Conservation (phyloP, 2,329 filamentous ascomycete genomes). For the Ambrosiella beaveri region DNA sequence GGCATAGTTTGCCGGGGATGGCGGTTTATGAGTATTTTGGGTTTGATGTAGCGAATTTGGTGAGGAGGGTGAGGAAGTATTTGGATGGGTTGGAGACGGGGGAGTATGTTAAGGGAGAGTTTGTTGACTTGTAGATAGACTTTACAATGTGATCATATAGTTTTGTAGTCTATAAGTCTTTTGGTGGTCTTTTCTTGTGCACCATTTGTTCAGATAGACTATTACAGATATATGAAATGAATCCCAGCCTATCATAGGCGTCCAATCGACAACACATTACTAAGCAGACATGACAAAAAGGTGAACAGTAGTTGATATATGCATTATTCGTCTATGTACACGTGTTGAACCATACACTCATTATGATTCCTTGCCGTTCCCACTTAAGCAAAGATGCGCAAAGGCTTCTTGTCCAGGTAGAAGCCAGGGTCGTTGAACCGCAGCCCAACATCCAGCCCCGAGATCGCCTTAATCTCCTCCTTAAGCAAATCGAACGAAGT, state of each 20-base stretch:
- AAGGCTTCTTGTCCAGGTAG: slow-evolving; percentile 24
- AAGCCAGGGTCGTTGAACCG: slow-evolving; percentile 54
- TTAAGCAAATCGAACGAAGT: slow-evolving; percentile 47
- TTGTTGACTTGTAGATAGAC: slow-evolving; percentile 8
- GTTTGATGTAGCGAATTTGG: slow-evolving; percentile 24
- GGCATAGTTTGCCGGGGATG: slow-evolving; percentile 36
- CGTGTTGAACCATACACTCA: neutral
- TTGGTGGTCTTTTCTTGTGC: too few species aligned
- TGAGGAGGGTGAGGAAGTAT: neutral
- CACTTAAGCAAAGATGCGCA: slow-evolving; percentile 34
- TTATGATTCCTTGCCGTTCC: neutral
- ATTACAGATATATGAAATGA: neutral
- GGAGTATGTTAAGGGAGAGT: slow-evolving; percentile 8
- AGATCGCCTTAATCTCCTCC: slow-evolving; percentile 50
- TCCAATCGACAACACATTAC: neutral
- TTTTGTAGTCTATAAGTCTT: too few species aligned
- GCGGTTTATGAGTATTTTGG: slow-evolving; percentile 39
- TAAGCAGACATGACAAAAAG: neutral
- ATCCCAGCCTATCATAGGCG: neutral
- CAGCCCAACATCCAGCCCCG: slow-evolving; percentile 44
- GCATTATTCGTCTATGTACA: neutral
- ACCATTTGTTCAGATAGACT: too few species aligned
- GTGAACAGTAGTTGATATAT: neutral
- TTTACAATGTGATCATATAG: neutral
- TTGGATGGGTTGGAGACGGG: slow-evolving; percentile 3